Evolutionary conservation across 2,329 filamentous ascomycete species (phyloP).

Genomic region (Alternaria arbusti): DNA sequence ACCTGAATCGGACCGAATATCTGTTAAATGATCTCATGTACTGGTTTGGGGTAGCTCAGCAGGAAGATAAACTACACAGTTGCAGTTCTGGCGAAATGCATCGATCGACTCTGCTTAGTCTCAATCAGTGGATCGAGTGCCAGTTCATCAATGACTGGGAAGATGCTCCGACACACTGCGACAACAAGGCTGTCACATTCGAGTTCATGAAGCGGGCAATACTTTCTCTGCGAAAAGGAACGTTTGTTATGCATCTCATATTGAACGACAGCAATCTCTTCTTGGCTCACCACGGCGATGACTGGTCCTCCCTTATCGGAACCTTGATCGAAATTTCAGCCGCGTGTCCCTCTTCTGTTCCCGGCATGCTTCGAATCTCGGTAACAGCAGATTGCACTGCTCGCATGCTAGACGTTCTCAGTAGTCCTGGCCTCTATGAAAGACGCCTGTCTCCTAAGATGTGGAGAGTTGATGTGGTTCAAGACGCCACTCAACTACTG

Average conservation of each 20-base stretch:
- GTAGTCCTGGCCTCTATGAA: accelerated
- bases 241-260: neutral
- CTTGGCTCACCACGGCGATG: too few species aligned
- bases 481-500: neutral
- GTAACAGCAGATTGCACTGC: neutral
- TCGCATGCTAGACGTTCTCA: neutral
- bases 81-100: neutral
- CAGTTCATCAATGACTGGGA: neutral
- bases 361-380: neutral
- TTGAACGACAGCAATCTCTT: neutral
- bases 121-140: too few species aligned
- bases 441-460: neutral
- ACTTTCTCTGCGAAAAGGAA: neutral
- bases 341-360: neutral
- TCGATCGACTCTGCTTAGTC: neutral
- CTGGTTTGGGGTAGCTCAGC: neutral
- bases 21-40: accelerated
- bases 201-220: neutral
- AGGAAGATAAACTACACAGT: too few species aligned
- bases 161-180: neutral
- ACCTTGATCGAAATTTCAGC: neutral
- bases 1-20: neutral
- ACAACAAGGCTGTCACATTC: neutral
- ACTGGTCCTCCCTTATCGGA: neutral
- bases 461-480: neutral